These are phyloP conservation scores for Phytophthora chlamydospora DNA, from an alignment of 352 stramenopile genomes.

Conservation along the genomic window DNA sequence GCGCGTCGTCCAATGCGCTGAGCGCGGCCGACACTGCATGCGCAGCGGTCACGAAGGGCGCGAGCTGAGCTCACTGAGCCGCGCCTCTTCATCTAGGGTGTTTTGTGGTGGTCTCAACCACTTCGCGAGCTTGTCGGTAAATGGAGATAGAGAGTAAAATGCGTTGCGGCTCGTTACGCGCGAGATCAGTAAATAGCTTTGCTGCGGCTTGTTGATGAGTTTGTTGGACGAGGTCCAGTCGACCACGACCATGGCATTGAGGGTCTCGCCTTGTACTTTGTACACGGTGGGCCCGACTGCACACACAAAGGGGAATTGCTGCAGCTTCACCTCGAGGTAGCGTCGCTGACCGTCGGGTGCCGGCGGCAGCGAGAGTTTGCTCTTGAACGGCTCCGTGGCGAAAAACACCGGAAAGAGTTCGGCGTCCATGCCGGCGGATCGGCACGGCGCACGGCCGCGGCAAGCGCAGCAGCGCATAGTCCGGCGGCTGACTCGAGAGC, in stretches of 20 bases:
- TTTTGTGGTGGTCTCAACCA: no score
- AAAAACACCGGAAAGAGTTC: no score
- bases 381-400: no score
- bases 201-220: constrained; percentile 2
- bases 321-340: background rate
- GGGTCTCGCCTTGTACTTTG: constrained; percentile 4
- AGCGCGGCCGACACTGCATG: no score
- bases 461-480: background rate
- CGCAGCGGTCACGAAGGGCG: no score
- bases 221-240: background rate
- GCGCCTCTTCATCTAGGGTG: no score
- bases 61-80: no score
- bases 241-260: background rate
- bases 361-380: no score
- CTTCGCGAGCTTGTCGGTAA: background rate
- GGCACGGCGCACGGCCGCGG: no score
- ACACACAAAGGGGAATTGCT: constrained; percentile 6
- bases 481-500: background rate
- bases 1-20: no score
- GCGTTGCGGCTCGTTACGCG: constrained; percentile 1
- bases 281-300: constrained; percentile 4
- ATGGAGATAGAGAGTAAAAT: background rate
- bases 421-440: no score
- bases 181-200: constrained; percentile 5
- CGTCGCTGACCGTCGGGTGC: background rate